Evolutionary conservation across 2,329 filamentous ascomycete genomes (phyloP).

Genomic region (Fusarium sp.): DNA sequence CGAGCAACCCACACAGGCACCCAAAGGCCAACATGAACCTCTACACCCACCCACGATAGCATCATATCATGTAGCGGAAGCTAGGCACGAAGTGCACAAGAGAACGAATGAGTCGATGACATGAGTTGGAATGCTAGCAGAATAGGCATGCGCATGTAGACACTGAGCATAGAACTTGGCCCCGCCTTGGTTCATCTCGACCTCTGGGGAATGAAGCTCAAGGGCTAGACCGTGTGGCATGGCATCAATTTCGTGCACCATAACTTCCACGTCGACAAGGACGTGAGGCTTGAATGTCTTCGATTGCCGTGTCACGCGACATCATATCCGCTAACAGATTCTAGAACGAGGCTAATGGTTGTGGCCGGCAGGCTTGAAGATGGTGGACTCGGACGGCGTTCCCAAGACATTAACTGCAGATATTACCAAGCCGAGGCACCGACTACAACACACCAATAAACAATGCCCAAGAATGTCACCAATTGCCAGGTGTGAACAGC

Average conservation of each 20-base stretch:
- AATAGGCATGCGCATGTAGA: neutral
- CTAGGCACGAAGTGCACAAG: neutral
- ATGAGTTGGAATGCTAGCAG: neutral
- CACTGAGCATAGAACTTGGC: neutral
- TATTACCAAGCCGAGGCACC: neutral
- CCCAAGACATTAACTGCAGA: neutral
- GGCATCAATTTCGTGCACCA: neutral
- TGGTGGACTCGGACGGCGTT: neutral
- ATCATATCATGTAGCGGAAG: neutral
- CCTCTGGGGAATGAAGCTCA: conserved; percentile 8
- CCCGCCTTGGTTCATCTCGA: conserved; percentile 8
- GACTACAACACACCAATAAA: neutral
- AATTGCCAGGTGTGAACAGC: neutral
- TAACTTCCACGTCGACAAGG: neutral
- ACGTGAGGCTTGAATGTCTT: neutral
- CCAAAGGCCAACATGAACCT: neutral
- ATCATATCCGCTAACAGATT: neutral
- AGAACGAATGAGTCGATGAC: neutral
- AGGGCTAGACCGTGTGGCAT: conserved; percentile 1
- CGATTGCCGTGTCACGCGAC: neutral
- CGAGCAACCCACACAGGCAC: neutral
- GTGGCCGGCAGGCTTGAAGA: neutral
- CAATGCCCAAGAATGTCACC: neutral
- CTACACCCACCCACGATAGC: neutral
- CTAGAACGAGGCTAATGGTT: neutral